These are phyloP conservation scores for Verticillium nonalfalfae DNA, from an alignment of 2,329 filamentous ascomycete genomes.

Conservation along the genomic window DNA sequence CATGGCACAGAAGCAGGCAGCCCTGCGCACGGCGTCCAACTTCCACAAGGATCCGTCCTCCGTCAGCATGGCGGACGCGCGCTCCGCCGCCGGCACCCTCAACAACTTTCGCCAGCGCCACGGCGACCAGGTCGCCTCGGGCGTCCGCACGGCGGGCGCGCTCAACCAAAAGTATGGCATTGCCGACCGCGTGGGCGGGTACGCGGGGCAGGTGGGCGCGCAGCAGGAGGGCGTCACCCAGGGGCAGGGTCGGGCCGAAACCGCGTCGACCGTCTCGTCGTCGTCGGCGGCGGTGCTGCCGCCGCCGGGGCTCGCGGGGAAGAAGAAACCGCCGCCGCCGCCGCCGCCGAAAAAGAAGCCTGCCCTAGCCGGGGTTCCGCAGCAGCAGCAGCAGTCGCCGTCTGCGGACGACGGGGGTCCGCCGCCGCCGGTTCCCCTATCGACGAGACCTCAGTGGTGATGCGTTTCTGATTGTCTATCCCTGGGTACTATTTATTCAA, in stretches of 20 bases:
- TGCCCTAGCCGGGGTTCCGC: conserved; percentile 20
- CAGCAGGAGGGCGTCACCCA: conserved; percentile 5
- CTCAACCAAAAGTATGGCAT: conserved; percentile 58
- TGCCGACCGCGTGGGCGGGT: conserved; percentile 26
- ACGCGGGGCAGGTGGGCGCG: conserved; percentile 11
- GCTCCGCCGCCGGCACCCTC: conserved; percentile 51
- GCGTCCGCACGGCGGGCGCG: conserved; percentile 48
- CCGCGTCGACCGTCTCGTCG: no score
- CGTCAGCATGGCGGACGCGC: conserved; percentile 53
- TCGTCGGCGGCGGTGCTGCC: background rate
- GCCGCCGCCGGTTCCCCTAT: conserved; percentile 47
- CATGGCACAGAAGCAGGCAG: conserved; percentile 59
- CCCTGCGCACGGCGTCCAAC: conserved; percentile 52
- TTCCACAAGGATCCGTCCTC: conserved; percentile 56
- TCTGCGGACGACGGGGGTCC: conserved; percentile 19
- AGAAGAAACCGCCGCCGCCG: conserved; percentile 50
- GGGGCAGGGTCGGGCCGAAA: background rate
- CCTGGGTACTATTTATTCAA: no score
- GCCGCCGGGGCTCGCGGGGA: conserved; percentile 22
- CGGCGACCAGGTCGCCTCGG: conserved; percentile 59
- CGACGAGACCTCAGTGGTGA: conserved; percentile 42
- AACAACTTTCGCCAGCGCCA: conserved; percentile 67
- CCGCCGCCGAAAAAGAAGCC: conserved; percentile 49
- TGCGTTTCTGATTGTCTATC: no score
- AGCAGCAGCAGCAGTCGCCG: background rate